Evolutionary conservation across 177 flowering plant genomes (phyloP), one percentile per base, ranked within the genome.

Genomic region (Telopea speciosissima): DNA sequence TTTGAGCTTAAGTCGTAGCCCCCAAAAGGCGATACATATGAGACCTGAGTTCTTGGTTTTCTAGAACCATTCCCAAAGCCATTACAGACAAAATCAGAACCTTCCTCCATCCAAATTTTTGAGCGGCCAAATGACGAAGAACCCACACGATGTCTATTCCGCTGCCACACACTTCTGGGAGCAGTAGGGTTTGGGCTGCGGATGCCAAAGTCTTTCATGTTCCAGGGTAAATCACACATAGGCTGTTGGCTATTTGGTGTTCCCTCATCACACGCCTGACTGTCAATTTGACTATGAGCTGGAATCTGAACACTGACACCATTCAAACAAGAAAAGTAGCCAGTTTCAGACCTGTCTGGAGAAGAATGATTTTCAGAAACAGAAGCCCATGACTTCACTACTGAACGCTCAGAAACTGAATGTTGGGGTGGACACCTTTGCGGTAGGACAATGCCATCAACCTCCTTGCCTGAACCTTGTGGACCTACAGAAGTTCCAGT

Each of bases 21-120:
- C 69, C 84, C 91, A 69, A 62, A 76, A 45, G 97, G 96, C 74
- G 87, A 72, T 23, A 89, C 68, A 77, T 90, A 90, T 8, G 92
- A 87, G 49, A 86, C 89, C 75, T 86, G 97, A 68, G 90, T 89
- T 42, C 96, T 84, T 49, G 90, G 96, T 84, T 84, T 96, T 79
- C 83, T 88, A 16, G 88, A 86, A 69, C 94, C 91, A 80, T 79
- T 85, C 28, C 81, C 78, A 83, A 86, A 83, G 59, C 82, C 85
- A 73, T 75, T 79, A 49, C 67, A 70, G 17, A 70, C 65, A 49
- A 80, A 52, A 61, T 83, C 86, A 62, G 79, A 74, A 76, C 79
- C 85, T 63, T 83, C 85, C 75, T 87, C 90, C 36, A 83, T 65
- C 90, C 86, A 85, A 44, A 83, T 73, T 73, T 83, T 88, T 1